Evolutionary conservation across 441 rosid genomes (phyloP).

Genomic region (Cnidoscolus chayamansa): DNA sequence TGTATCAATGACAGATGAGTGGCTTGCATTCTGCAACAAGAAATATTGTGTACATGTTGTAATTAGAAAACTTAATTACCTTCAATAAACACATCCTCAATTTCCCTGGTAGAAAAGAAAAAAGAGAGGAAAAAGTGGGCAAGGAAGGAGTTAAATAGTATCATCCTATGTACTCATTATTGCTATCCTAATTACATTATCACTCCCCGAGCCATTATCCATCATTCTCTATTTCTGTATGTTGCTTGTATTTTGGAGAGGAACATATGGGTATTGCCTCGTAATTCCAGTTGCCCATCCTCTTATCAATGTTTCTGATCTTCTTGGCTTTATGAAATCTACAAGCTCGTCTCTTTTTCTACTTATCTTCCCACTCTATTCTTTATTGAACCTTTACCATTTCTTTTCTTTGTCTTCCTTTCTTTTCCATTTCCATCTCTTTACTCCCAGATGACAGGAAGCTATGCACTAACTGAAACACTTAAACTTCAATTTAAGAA

Average conservation of each 20-base stretch:
- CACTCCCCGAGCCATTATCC: background rate
- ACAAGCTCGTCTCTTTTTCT: background rate
- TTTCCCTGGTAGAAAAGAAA: too few species aligned
- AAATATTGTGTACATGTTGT: too few species aligned
- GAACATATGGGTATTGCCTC: background rate
- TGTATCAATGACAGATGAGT: background rate
- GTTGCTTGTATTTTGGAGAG: background rate
- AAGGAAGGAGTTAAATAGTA: too few species aligned
- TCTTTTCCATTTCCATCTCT: background rate
- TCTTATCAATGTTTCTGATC: background rate
- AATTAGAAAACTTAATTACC: too few species aligned
- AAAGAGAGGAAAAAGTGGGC: too few species aligned
- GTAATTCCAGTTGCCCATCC: background rate
- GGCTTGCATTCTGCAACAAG: background rate
- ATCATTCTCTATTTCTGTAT: background rate
- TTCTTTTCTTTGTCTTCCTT: background rate
- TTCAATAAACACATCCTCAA: too few species aligned
- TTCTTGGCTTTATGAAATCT: background rate
- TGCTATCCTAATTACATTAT: background rate
- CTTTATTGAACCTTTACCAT: background rate
- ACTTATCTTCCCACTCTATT: background rate
- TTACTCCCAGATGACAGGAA: background rate
- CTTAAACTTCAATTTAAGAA: background rate
- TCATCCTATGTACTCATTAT: too few species aligned
- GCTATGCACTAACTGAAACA: background rate